These are phyloP conservation scores for Anthoceros angustus DNA, from an alignment of 225 moss, liverwort and hornwort genomes.

Conservation along the genomic window DNA sequence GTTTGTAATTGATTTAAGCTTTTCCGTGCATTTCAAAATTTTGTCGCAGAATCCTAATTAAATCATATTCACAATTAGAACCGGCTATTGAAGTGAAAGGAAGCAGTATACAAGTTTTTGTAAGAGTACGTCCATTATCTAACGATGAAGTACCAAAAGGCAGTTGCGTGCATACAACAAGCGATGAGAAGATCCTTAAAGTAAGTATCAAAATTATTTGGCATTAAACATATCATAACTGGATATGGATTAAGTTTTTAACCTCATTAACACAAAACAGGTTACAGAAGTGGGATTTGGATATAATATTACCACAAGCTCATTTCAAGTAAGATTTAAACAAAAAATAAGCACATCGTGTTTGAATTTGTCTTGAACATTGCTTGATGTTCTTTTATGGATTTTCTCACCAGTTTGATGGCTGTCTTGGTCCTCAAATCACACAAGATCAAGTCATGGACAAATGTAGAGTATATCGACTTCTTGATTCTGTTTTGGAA, in stretches of 20 bases:
- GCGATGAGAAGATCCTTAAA: constrained; percentile 59
- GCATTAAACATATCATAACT: neutral
- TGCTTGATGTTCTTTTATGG: neutral
- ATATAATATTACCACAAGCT: constrained; percentile 55
- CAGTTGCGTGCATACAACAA: constrained; percentile 26
- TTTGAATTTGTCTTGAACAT: neutral
- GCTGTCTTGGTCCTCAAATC: constrained; percentile 47
- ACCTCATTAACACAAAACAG: constrained; percentile 9
- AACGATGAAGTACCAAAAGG: constrained; percentile 43
- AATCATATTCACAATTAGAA: neutral
- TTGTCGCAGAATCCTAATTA: neutral
- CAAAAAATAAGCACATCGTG: neutral
- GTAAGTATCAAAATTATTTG: constrained; percentile 11
- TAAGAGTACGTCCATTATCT: constrained; percentile 57
- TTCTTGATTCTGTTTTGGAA: constrained; percentile 64
- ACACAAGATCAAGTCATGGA: constrained; percentile 55
- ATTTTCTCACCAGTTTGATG: constrained; percentile 49
- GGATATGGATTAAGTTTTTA: neutral
- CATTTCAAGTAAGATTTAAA: constrained; percentile 43
- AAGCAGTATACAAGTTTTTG: constrained; percentile 50
- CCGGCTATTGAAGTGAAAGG: neutral
- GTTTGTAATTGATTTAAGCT: neutral
- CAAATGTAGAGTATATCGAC: constrained; percentile 42
- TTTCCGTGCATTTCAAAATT: neutral
- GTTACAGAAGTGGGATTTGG: constrained; percentile 66